Conservation (phyloP, 2,329 filamentous ascomycete genomes). For the Epichloe amarillans region DNA sequence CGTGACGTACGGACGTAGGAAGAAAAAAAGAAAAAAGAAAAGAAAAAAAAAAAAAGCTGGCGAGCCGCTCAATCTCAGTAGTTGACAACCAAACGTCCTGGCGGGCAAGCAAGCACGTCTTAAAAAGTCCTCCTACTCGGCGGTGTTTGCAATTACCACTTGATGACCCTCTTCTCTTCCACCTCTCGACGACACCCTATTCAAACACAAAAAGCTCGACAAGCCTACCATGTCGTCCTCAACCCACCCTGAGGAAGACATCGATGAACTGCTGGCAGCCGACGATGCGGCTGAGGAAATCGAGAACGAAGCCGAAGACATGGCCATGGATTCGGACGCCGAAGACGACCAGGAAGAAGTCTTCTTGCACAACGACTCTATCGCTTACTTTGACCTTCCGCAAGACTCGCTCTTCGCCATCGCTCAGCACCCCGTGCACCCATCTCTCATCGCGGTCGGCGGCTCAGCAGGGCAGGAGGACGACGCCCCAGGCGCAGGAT, state of each 20-base stretch:
- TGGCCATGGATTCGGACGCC: conserved; percentile 62
- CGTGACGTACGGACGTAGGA: background rate
- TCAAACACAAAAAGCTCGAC: background rate
- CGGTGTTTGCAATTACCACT: background rate
- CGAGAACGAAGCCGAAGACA: conserved; percentile 56
- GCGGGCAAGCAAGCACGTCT: background rate
- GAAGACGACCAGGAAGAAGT: conserved; percentile 63
- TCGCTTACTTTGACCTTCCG: conserved; percentile 83
- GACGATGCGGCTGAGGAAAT: conserved; percentile 10
- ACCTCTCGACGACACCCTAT: background rate
- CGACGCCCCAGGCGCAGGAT: conserved; percentile 61
- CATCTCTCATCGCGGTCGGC: conserved; percentile 72
- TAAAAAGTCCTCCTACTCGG: background rate
- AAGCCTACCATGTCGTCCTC: conserved; percentile 18
- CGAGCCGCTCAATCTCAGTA: background rate
- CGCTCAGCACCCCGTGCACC: conserved; percentile 73
- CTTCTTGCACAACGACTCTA: conserved; percentile 77
- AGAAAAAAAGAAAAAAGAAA: background rate
- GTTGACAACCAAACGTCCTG: background rate
- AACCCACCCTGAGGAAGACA: conserved; percentile 12
- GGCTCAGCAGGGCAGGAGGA: conserved; percentile 51
- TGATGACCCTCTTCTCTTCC: background rate
- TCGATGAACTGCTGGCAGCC: conserved; percentile 9
- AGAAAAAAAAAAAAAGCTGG: background rate
- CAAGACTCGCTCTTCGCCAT: conserved; percentile 90